These are phyloP conservation scores for Suhomyces vadensis DNA, from an alignment of 805 yeast genomes.

Conservation along the genomic window DNA sequence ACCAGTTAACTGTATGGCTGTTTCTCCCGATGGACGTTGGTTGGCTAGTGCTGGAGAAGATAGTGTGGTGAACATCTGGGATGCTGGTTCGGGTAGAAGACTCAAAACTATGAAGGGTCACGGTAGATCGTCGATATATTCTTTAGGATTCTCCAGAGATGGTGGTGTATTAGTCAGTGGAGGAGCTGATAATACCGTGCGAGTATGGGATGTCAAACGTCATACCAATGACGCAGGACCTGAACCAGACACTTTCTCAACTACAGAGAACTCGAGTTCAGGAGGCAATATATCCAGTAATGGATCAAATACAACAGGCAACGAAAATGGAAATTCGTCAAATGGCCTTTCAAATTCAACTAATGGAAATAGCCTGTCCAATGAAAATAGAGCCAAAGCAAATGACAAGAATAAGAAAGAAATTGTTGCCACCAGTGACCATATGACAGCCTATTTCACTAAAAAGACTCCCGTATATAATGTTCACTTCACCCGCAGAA, in stretches of 20 bases:
- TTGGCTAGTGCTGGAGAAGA: constrained; percentile 95
- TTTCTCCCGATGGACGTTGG: constrained; percentile 97
- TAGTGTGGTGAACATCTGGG: constrained; percentile 87
- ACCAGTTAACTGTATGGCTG: constrained; percentile 82
- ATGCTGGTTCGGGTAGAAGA: constrained; percentile 85
- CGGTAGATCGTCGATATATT: constrained; percentile 82
- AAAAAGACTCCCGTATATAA: constrained; percentile 92
- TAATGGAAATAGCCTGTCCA: constrained; percentile 25
- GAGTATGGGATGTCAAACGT: constrained; percentile 94
- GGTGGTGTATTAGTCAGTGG: constrained; percentile 89
- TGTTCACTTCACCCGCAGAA: constrained; percentile 88
- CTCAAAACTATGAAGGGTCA: constrained; percentile 94
- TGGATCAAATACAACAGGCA: neutral
- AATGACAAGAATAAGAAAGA: constrained; percentile 63
- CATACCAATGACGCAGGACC: constrained; percentile 80
- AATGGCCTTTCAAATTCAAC: constrained; percentile 11
- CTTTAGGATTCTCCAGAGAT: constrained; percentile 80
- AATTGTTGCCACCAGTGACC: constrained; percentile 81
- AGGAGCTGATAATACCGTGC: constrained; percentile 87
- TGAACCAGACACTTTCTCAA: constrained; percentile 67
- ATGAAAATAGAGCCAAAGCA: constrained; percentile 11
- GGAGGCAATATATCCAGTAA: constrained; percentile 2
- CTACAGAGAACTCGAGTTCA: neutral
- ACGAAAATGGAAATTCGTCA: constrained; percentile 10
- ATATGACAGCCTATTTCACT: constrained; percentile 90